Evolutionary conservation across 805 yeast species (phyloP).

Genomic region (Lipomyces chichibuensis): DNA sequence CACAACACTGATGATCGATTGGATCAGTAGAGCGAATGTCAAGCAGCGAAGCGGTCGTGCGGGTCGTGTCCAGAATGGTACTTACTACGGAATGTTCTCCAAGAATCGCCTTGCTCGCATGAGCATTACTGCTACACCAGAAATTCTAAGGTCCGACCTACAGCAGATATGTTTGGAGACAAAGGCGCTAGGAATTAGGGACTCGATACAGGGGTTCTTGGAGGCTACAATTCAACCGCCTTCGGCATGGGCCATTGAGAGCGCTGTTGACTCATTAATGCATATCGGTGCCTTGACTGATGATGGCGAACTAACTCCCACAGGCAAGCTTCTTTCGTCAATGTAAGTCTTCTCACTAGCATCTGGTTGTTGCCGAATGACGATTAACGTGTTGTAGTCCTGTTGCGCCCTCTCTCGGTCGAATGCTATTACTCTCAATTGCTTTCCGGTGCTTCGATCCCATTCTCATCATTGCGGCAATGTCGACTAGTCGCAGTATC

Average conservation of each 20-base stretch:
- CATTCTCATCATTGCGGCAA: slow-evolving; percentile 28
- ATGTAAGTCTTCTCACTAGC: slow-evolving; percentile 14
- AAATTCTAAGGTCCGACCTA: slow-evolving; percentile 34
- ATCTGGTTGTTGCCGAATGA: neutral
- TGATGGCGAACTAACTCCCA: slow-evolving; percentile 28
- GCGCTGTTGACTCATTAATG: slow-evolving; percentile 24
- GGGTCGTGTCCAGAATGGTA: slow-evolving; percentile 79
- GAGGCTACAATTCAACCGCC: slow-evolving; percentile 33
- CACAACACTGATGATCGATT: slow-evolving; percentile 72
- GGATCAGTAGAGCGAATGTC: slow-evolving; percentile 78
- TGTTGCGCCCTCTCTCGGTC: slow-evolving; percentile 24
- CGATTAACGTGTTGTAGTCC: slow-evolving; percentile 15
- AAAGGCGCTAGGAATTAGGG: slow-evolving; percentile 28
- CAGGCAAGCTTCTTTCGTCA: slow-evolving; percentile 26
- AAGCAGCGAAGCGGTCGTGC: slow-evolving; percentile 83
- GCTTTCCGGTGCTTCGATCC: slow-evolving; percentile 35
- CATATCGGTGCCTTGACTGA: slow-evolving; percentile 32
- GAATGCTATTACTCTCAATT: slow-evolving; percentile 31
- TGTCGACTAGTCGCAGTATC: slow-evolving; percentile 13
- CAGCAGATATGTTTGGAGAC: slow-evolving; percentile 31
- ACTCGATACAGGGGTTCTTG: slow-evolving; percentile 19
- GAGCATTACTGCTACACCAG: slow-evolving; percentile 22
- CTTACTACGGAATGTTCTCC: slow-evolving; percentile 67
- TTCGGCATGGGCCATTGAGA: slow-evolving; percentile 11
- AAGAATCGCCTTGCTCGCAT: slow-evolving; percentile 10